Percentiles rank a stretch among this genome's conserved stretches.
Evolutionary conservation across 768 basidiomycete species (phyloP).

Genomic region (Amanita subjunquillea): DNA sequence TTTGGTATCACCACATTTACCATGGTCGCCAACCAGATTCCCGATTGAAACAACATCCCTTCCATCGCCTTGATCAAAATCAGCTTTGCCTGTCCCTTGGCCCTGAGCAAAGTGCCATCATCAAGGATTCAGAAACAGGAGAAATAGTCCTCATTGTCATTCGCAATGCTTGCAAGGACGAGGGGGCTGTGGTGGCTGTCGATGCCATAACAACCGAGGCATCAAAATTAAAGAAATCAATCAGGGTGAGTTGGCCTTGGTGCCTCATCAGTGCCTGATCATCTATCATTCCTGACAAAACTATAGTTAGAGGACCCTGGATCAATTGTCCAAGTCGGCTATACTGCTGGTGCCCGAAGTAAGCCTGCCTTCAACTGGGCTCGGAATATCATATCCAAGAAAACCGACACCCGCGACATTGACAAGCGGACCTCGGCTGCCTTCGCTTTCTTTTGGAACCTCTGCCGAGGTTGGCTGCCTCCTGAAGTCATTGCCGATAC

Average conservation of each 20-base stretch:
- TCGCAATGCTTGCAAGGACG: too few species aligned
- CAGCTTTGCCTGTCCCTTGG: too few species aligned
- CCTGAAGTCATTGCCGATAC: conserved; percentile 2
- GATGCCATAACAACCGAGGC: too few species aligned
- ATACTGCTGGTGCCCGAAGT: not conserved
- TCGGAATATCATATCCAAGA: conserved; percentile 5
- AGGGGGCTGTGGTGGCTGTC: too few species aligned
- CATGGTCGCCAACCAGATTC: not conserved
- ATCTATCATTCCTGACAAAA: too few species aligned
- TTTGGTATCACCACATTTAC: not conserved
- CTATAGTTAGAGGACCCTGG: conserved; percentile 9
- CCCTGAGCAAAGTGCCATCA: too few species aligned
- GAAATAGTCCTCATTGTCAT: too few species aligned
- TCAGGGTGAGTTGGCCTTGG: too few species aligned
- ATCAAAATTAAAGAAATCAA: too few species aligned
- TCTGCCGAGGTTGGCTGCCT: conserved; percentile 11
- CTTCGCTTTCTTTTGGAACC: too few species aligned
- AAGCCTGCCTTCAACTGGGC: conserved; percentile 11
- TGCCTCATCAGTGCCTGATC: too few species aligned
- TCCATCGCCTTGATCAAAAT: not conserved
- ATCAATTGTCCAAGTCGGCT: conserved; percentile 2
- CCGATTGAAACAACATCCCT: not conserved
- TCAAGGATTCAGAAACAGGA: too few species aligned
- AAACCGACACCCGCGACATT: not conserved
- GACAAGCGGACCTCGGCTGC: not conserved